Percentiles rank a stretch among this genome's conserved stretches.
These are phyloP conservation scores for Starmerella geochares DNA, from an alignment of 805 yeast genomes.

Conservation along the genomic window DNA sequence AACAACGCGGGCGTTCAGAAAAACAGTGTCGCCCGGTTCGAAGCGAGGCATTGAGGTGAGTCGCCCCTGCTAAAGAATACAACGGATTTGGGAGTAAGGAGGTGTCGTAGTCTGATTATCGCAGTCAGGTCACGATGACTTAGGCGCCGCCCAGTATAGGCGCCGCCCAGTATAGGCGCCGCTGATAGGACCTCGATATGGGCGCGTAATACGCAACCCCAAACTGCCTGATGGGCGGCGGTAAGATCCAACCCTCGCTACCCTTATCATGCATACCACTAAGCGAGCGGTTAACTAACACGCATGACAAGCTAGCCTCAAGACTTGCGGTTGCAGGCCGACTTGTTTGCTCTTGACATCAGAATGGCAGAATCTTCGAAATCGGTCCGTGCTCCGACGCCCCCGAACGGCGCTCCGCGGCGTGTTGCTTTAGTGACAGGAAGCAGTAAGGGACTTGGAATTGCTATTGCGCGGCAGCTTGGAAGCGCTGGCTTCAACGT, in stretches of 20 bases:
- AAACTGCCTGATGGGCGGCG: not conserved
- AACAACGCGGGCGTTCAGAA: slow-evolving; percentile 9
- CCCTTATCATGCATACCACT: not conserved
- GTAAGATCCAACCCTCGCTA: not conserved
- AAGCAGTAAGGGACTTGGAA: slow-evolving; percentile 20
- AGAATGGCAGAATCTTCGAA: no score
- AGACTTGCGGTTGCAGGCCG: no score
- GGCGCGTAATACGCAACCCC: not conserved
- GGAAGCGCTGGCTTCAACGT: slow-evolving; percentile 17
- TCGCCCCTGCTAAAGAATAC: no score
- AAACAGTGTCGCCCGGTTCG: slow-evolving; percentile 1
- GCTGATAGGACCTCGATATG: not conserved
- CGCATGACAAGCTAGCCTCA: no score
- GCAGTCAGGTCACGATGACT: no score
- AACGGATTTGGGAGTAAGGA: no score
- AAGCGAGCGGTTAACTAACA: not conserved
- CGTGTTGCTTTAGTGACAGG: slow-evolving; percentile 21
- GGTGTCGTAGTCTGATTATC: no score
- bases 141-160: not conserved
- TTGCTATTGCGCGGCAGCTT: slow-evolving; percentile 19
- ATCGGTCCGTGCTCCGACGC: slow-evolving; percentile 4
- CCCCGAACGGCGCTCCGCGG: slow-evolving; percentile 11
- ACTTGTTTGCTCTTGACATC: no score
- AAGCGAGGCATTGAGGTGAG: not conserved
- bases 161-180: not conserved